Conservation (phyloP, 2,329 filamentous ascomycete species). For the Fusarium poae region DNA sequence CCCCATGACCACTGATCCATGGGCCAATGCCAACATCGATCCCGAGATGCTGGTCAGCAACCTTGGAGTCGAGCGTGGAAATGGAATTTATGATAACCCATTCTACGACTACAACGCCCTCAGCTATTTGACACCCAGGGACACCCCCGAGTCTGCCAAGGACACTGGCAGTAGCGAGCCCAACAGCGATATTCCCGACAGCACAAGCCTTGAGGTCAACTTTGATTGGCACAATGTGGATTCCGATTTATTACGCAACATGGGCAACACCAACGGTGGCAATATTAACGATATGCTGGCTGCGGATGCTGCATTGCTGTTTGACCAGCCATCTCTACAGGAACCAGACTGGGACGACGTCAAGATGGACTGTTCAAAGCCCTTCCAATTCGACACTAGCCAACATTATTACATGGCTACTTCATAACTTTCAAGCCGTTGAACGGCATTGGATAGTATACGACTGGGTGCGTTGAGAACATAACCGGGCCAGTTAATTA, state of each 20-base stretch:
- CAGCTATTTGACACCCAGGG: slow-evolving; percentile 69
- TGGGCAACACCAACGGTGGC: slow-evolving; percentile 52
- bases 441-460: slow-evolving; percentile 15
- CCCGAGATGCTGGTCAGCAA: slow-evolving; percentile 58
- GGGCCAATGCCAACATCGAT: slow-evolving; percentile 64
- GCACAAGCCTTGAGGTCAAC: slow-evolving; percentile 65
- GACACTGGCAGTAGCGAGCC: slow-evolving; percentile 71
- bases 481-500: slow-evolving; percentile 33
- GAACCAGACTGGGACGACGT: slow-evolving; percentile 64
- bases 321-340: slow-evolving; percentile 42
- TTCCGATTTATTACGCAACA: slow-evolving; percentile 58
- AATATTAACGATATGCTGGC: slow-evolving; percentile 7
- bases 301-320: slow-evolving; percentile 49
- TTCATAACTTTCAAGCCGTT: slow-evolving; percentile 27
- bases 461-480: slow-evolving; percentile 7
- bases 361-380: slow-evolving; percentile 64
- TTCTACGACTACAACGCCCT: slow-evolving; percentile 63
- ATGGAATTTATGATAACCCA: slow-evolving; percentile 53
- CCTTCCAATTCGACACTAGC: slow-evolving; percentile 64
- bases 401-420: slow-evolving; percentile 53
- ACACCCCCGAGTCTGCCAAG: slow-evolving; percentile 74
- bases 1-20: slow-evolving; percentile 48
- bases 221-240: slow-evolving; percentile 64
- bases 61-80: slow-evolving; percentile 51
- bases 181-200: slow-evolving; percentile 72